Conservation (phyloP, 768 basidiomycete species). For the Porpolomopsis calyptriformis region DNA sequence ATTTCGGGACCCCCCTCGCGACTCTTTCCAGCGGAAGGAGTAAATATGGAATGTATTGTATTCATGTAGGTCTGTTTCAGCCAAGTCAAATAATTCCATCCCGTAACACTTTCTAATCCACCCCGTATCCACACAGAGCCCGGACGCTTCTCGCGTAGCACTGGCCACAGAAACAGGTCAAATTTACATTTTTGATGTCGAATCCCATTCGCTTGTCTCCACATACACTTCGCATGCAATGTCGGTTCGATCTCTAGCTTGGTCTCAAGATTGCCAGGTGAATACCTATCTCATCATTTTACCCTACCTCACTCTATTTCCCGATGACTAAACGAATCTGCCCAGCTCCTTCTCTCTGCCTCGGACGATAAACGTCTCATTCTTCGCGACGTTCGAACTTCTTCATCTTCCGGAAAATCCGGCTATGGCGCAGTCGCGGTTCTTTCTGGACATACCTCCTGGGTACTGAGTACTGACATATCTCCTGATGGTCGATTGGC, state of each 20-base stretch:
- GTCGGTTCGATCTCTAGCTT: slow-evolving; percentile 76
- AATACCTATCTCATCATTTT: slow-evolving; percentile 18
- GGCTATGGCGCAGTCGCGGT: slow-evolving; percentile 63
- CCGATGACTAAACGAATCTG: background rate
- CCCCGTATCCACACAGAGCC: slow-evolving; percentile 46
- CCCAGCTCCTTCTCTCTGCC: slow-evolving; percentile 73
- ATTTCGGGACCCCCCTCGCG: slow-evolving; percentile 55
- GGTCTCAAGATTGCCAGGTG: slow-evolving; percentile 86
- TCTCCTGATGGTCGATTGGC: slow-evolving; percentile 73
- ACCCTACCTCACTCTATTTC: background rate
- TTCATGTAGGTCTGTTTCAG: slow-evolving; percentile 41
- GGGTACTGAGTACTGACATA: slow-evolving; percentile 78
- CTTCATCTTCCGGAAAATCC: slow-evolving; percentile 38
- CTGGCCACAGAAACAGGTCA: slow-evolving; percentile 82
- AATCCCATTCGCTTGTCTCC: slow-evolving; percentile 49
- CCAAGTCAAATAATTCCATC: background rate
- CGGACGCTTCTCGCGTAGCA: slow-evolving; percentile 75
- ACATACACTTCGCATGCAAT: slow-evolving; percentile 86
- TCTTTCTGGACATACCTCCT: slow-evolving; percentile 80
- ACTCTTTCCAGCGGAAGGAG: slow-evolving; percentile 54
- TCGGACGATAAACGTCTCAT: slow-evolving; percentile 91
- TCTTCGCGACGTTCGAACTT: slow-evolving; percentile 78
- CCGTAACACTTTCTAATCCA: slow-evolving; percentile 1
- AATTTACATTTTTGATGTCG: slow-evolving; percentile 76
- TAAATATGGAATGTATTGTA: slow-evolving; percentile 71